phyloP scores from a whole-genome alignment of 129 eudicot genomes.

The Tagetes erecta region DNA sequence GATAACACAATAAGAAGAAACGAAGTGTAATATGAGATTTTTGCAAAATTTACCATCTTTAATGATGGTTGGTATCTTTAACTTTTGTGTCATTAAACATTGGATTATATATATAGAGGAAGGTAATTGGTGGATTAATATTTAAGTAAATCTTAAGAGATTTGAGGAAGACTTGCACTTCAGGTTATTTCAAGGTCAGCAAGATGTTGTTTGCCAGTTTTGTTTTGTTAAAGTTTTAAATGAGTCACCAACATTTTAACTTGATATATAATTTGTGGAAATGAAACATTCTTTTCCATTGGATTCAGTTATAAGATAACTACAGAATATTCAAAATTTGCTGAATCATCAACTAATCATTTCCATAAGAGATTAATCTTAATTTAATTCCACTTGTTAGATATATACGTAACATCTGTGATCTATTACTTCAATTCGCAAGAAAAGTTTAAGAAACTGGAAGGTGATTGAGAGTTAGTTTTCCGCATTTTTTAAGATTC shows the following conservation, averaged over 20 bases:
- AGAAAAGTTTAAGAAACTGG: background rate
- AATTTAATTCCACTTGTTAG: background rate
- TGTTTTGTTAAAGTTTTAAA: background rate
- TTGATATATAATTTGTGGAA: conserved; percentile 7
- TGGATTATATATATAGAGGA: conserved; percentile 19
- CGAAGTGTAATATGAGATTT: background rate
- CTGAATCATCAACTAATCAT: background rate
- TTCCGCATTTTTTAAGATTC: background rate
- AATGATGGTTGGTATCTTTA: conserved; percentile 13
- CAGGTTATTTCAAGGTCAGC: conserved; percentile 19
- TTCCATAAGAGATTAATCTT: conserved; percentile 7
- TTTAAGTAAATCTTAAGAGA: conserved; percentile 11
- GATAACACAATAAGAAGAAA: conserved; percentile 31
- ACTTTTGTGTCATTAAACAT: background rate
- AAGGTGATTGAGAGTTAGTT: background rate
- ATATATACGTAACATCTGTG: background rate
- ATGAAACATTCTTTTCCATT: conserved; percentile 1
- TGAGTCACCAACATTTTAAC: conserved; percentile 1
- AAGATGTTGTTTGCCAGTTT: conserved; percentile 7
- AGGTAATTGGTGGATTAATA: conserved; percentile 16
- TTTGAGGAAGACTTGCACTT: conserved; percentile 25
- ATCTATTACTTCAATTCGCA: background rate
- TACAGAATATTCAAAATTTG: conserved; percentile 5
- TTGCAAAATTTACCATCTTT: conserved; percentile 23
- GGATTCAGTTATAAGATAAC: conserved; percentile 12